Base-by-base conservation (phyloP, 495 filamentous ascomycete species). In the Penicillium cinerascens region DNA sequence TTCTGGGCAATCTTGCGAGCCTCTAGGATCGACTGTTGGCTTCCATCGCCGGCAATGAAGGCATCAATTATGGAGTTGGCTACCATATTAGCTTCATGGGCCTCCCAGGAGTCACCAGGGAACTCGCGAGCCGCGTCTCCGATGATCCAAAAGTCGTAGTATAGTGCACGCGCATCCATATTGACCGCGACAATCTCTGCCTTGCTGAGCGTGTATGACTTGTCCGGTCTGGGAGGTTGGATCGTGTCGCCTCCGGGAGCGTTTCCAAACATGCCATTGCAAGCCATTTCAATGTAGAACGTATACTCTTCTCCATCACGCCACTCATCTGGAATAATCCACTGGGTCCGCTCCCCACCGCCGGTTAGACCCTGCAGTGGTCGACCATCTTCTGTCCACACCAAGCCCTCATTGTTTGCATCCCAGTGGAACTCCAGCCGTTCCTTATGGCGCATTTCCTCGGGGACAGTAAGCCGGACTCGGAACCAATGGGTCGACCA, bases 401-500 rank as follows among this genome's bases (percentile, higher is more conserved):
- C 79, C 70, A 97, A 68, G 13, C 88, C 93, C 69, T 98, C 93
- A 58, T 89, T 92, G 71, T 88, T 87, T 21, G 86, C 83, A 70
- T 98, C 93, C 91, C 93, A 98, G 59, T 95, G 90, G 48, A 98
- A 87, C 67, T 97, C 95, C 33, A 98, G 72, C 22, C 86, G 84
- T 49, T 88, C 81, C 57, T 90, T 87, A 37, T 89, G 67, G 22
- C 65, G 74, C 55, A 96, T 77, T 2, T 89, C 73, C 56, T 77
- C 55, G 16, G 93, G 93, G 18, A 98, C 80, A 1, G 78, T 88
- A 49, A 98, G 72, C 38, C 82, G 73, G 47, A 96, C 81, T 39
- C 84, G 86, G 78, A 97, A 93, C 93, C 93, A 98, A 69, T 97
- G 92, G n/a, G 93, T 98, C 0, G 90, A 90, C 93, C 93, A 98